phyloP scores from a whole-genome alignment of 441 rosid species.

The Adansonia rubrostipa region DNA sequence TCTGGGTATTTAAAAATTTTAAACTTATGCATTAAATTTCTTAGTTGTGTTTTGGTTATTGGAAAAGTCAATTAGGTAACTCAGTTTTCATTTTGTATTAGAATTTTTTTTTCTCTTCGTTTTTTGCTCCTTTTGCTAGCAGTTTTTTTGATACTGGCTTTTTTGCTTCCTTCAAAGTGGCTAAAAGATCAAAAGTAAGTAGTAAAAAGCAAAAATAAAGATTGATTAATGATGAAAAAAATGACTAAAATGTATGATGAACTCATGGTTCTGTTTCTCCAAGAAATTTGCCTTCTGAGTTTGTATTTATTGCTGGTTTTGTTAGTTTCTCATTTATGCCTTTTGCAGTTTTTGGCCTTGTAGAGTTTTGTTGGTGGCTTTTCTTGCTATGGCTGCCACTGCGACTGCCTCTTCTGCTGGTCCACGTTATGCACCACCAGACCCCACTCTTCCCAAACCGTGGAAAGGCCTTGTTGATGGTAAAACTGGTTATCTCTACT shows the following conservation, averaged over 20 bases:
- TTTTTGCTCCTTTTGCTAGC: background rate
- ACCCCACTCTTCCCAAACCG: slow-evolving; percentile 80
- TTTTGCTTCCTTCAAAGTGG: background rate
- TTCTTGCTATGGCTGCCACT: slow-evolving; percentile 64
- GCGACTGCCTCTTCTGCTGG: slow-evolving; percentile 51
- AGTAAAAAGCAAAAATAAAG: background rate
- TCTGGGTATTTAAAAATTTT: background rate
- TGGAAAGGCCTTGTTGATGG: slow-evolving; percentile 86
- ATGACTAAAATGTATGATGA: background rate
- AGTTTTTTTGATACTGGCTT: background rate
- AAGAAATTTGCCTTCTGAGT: background rate
- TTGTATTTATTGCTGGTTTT: background rate
- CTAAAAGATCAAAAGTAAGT: background rate
- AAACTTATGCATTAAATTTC: background rate
- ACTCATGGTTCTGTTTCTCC: background rate
- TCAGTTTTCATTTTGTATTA: background rate
- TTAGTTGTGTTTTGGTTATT: background rate
- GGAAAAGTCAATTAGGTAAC: background rate
- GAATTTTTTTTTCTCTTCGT: background rate
- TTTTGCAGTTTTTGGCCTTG: background rate
- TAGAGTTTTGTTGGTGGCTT: background rate
- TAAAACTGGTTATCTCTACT: slow-evolving; percentile 75
- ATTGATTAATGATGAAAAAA: background rate
- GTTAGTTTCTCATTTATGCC: background rate
- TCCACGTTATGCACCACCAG: slow-evolving; percentile 74